A percentile compares a stretch with the other conserved stretches of the same genome.
Conservation (phyloP, 192 early-diverging fungal genomes). For the Coemansia sp. region DNA sequence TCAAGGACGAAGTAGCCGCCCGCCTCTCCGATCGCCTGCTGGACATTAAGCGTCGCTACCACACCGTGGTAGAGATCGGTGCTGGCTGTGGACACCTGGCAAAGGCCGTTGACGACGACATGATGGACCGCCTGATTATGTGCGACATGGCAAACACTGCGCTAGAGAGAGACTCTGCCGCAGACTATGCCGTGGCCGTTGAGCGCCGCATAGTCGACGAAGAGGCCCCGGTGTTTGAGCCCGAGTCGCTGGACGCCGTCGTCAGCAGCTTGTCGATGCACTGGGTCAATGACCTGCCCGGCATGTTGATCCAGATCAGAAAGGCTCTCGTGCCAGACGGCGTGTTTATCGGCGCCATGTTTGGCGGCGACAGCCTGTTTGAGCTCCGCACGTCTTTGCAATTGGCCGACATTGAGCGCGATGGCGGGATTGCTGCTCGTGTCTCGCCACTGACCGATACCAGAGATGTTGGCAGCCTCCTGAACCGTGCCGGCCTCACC, state of each 20-base stretch:
- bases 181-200: constrained; percentile 64
- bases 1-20: constrained; percentile 87
- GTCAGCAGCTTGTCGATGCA: constrained; percentile 84
- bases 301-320: constrained; percentile 78
- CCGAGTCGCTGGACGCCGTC: constrained; percentile 84
- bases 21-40: constrained; percentile 83
- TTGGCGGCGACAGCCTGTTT: constrained; percentile 95
- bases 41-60: constrained; percentile 89
- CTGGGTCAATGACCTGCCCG: constrained; percentile 96
- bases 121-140: constrained; percentile 82
- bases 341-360: constrained; percentile 89
- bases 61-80: constrained; percentile 85
- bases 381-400: constrained; percentile 89
- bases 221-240: constrained; percentile 76
- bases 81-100: constrained; percentile 84
- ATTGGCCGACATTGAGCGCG: constrained; percentile 87
- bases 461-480: constrained; percentile 72
- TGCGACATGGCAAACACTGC: constrained; percentile 74
- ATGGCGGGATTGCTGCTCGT: constrained; percentile 84
- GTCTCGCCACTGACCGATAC: constrained; percentile 87
- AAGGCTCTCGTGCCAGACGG: constrained; percentile 86
- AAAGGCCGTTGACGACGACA: constrained; percentile 77
- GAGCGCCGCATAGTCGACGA: constrained; percentile 82
- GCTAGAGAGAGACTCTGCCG: constrained; percentile 45
- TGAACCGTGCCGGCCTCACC: constrained; percentile 81